Evolutionary conservation across 2,329 filamentous ascomycete genomes (phyloP).

Genomic region (Xylariales sp.): DNA sequence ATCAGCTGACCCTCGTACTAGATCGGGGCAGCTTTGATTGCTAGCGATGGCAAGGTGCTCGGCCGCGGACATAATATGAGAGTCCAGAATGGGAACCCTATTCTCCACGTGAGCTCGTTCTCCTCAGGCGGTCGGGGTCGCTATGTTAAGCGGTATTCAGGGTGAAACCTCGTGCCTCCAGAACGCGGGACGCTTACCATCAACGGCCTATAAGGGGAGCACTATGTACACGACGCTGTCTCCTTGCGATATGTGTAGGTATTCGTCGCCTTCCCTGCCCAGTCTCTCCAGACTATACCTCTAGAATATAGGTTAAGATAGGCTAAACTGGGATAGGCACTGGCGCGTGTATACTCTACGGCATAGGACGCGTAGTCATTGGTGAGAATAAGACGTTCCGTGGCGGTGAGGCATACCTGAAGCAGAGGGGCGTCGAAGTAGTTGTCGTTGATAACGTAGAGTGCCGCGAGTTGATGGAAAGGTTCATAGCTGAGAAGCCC

Average conservation of each 20-base stretch:
- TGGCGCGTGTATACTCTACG: slow-evolving; percentile 72
- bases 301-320: too few relatives aligned
- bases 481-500: slow-evolving; percentile 68
- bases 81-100: slow-evolving; percentile 66
- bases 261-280: too few relatives aligned
- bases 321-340: too few relatives aligned
- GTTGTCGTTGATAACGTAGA: slow-evolving; percentile 63
- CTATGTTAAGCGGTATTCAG: too few relatives aligned
- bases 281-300: too few relatives aligned
- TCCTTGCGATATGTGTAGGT: slow-evolving; percentile 71
- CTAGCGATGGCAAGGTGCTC: slow-evolving; percentile 63
- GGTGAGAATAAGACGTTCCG: slow-evolving; percentile 74
- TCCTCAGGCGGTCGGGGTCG: too few relatives aligned
- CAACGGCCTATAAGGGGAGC: slow-evolving; percentile 61
- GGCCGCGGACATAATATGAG: slow-evolving; percentile 73
- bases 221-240: slow-evolving; percentile 84
- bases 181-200: slow-evolving; percentile 67
- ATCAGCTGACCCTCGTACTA: slow-evolving; percentile 22
- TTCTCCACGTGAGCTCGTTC: slow-evolving; percentile 55
- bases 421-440: slow-evolving; percentile 64
- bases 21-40: slow-evolving; percentile 58
- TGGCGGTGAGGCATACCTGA: slow-evolving; percentile 67
- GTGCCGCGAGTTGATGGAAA: slow-evolving; percentile 65
- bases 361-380: slow-evolving; percentile 68
- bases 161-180: slow-evolving; percentile 74